Evolutionary conservation across 257 asterid species (phyloP).

Genomic region (Oldenlandia corymbosa): DNA sequence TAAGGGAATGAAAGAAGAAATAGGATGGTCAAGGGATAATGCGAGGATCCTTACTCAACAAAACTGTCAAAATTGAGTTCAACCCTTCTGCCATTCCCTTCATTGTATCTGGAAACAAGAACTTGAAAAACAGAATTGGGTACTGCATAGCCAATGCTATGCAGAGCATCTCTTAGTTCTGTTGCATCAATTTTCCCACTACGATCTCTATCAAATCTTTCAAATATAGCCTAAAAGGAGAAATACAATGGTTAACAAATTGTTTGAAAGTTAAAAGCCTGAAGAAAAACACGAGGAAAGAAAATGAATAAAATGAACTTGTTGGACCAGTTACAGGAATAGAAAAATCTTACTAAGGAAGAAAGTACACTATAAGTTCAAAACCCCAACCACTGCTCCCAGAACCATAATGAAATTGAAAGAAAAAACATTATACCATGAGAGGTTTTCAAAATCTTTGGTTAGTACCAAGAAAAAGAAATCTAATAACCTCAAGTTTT

Average conservation of each 20-base stretch:
- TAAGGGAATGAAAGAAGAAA: background rate
- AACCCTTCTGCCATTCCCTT: conserved; percentile 49
- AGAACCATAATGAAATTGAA: background rate
- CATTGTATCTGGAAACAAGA: conserved; percentile 66
- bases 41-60: conserved; percentile 58
- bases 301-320: background rate
- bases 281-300: background rate
- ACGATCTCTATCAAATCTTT: conserved; percentile 70
- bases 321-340: background rate
- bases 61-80: conserved; percentile 74
- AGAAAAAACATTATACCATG: background rate
- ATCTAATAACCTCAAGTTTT: background rate
- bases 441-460: background rate
- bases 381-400: background rate
- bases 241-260: background rate
- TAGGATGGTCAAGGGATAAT: conserved; percentile 1
- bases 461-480: background rate
- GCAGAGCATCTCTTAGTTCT: conserved; percentile 74
- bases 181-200: conserved; percentile 72
- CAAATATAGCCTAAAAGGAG: conserved; percentile 49
- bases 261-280: background rate
- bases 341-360: background rate
- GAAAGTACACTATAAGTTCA: background rate
- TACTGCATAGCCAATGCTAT: conserved; percentile 67
- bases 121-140: conserved; percentile 75